Evolutionary conservation across 495 filamentous ascomycete genomes (phyloP), one percentile per base, ranked within the genome.

Genomic region (Rostrohypoxylon terebratum): DNA sequence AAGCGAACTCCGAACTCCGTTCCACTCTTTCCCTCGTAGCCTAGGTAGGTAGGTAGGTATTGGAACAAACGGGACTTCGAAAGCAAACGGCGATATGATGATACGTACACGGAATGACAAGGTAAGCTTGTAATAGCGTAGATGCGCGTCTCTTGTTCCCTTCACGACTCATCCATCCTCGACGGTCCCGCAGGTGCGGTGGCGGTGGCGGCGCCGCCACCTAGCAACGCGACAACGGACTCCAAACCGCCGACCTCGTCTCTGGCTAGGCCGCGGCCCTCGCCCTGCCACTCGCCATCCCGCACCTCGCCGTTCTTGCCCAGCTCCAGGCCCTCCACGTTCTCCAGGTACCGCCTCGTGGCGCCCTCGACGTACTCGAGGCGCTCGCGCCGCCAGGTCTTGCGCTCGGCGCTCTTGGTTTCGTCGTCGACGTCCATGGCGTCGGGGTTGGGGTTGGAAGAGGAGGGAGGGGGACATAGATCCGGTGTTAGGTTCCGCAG

Each of bases 361-460:
- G 93, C 87, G 61, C 85, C 84, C 80, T 96, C 93, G 50, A 96
- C 90, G 80, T 96, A 96, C 70, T 90, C 87, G 57, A 88, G 82
- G 67, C 93, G 80, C 75, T 93, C 81, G 81, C 81, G 86, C 81
- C 78, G 76, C 85, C 78, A 88, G 59, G 69, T 83, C 78, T 81
- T 85, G 64, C 61, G 21, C 13, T 42, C 38, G 38, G 11, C n/a
- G 13, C 75, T 66, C 72, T 28, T 74, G 63, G 72, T 61, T 23
- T 74, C 63, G 4, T 42, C 44, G n/a, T 69, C 73, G 9, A 64
- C 47, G 23, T 61, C 69, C 55, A 51, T 57, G 28, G 63, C 13
- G 1, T 42, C 20, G 20, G 65, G 11, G 16, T 62, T 34, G 10
- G 45, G 63, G 33, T 23, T 28, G 14, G 44, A 13, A 13, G 54